A percentile compares a stretch with the other conserved stretches of the same genome.
Evolutionary conservation across 2,329 filamentous ascomycete species (phyloP).

Genomic region (Hypoxylon sp.): DNA sequence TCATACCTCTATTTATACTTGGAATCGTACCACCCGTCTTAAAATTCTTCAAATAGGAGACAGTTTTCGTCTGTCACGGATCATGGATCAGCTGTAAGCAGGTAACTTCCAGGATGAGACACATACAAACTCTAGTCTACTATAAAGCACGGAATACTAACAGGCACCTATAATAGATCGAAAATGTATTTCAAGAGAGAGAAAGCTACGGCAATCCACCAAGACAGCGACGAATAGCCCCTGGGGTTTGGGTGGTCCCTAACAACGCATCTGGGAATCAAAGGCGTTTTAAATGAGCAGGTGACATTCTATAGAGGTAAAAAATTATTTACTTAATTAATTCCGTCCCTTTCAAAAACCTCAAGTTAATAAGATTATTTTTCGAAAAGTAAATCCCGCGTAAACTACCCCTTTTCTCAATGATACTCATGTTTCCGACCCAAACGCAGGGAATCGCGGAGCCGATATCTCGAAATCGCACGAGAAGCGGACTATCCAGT

Average conservation of each 20-base stretch:
- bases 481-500: conserved; percentile 35
- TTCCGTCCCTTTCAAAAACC: background rate
- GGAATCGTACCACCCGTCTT: too few relatives aligned
- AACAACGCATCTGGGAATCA: background rate
- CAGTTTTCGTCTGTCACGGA: too few relatives aligned
- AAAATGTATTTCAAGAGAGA: too few relatives aligned
- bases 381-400: background rate
- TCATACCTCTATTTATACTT: too few relatives aligned
- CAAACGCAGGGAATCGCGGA: conserved; percentile 27
- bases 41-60: too few relatives aligned
- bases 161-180: too few relatives aligned
- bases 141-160: too few relatives aligned
- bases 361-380: background rate
- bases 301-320: background rate
- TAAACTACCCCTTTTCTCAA: too few relatives aligned
- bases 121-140: too few relatives aligned
- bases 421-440: conserved; percentile 20
- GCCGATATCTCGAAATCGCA: conserved; percentile 29
- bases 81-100: too few relatives aligned
- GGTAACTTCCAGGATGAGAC: too few relatives aligned
- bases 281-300: background rate
- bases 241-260: background rate
- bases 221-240: background rate
- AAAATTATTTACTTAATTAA: background rate
- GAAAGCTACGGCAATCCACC: background rate